Evolutionary conservation across 495 filamentous ascomycete species (phyloP), one percentile per base, ranked within the genome.

Genomic region (Annulohypoxylon maeteangense): DNA sequence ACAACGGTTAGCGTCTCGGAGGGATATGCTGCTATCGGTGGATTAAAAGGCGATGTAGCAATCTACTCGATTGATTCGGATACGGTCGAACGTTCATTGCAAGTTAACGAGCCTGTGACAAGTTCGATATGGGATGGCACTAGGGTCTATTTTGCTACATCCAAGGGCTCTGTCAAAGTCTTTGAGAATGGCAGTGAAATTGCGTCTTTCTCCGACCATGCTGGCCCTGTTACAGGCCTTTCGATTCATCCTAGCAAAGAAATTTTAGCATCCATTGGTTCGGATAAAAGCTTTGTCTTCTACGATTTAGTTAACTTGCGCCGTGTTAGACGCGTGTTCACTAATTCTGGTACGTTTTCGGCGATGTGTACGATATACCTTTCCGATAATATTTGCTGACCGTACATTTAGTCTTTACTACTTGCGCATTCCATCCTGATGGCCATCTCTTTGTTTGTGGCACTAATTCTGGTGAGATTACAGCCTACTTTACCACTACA

Each of bases 381-480:
- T 16, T n/a, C 8, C 18, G 29, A 34, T 32, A 12, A 31, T 16
- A 36, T 6, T 67, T 62, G 53, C 81, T 87, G 76, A 88, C 74
- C 18, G 20, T 40, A 7, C n/a, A n/a, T n/a, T 16, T 68, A 95
- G 95, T 88, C 67, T 81, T 98, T 20, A 90, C 92, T 7, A 86
- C 91, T 48, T 91, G 90, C 62, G 86, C 89, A 44, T 98, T 98
- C 85, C 95, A 99, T 79, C 95, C 96, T 6, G 95, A 99, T 79
- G 95, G 95, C 32, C 92, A 97, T 72, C 86, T 99, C n/a, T 87
- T 98, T 71, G 94, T 92, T 14, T 90, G 91, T 32, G 95, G 95
- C 67, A 90, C 89, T 12, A 81, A 83, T 22, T 85, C 90, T 48
- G 92, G 91, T 25, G 87, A 92, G 44, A 92, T 98, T 80, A 91